Percentiles rank a stretch among this genome's conserved stretches.
These are phyloP conservation scores for Hypoxylon cercidicola DNA, from an alignment of 495 filamentous ascomycete species.

Conservation along the genomic window DNA sequence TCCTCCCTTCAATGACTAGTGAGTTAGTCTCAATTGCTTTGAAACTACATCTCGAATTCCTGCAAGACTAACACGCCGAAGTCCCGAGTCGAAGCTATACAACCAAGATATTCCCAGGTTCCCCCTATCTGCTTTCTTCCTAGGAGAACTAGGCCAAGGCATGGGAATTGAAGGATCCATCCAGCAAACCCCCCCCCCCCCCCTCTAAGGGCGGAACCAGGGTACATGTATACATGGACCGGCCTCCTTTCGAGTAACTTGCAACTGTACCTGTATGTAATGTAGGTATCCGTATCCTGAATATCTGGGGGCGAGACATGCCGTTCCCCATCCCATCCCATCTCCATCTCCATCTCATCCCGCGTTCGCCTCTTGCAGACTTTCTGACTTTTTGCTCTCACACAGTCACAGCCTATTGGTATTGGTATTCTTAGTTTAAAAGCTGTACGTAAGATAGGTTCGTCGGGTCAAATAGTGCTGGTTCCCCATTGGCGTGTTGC, in stretches of 20 bases:
- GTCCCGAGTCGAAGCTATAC: constrained; percentile 29
- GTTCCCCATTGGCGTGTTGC: constrained; percentile 25
- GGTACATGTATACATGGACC: constrained; percentile 20
- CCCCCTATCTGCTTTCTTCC: constrained; percentile 30
- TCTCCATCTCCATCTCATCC: too few species aligned
- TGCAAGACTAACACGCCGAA: constrained; percentile 24
- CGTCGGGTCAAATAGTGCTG: constrained; percentile 16
- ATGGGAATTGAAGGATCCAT: constrained; percentile 41
- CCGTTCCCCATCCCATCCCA: constrained; percentile 22
- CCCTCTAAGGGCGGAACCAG: constrained; percentile 38
- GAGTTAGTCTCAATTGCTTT: neutral
- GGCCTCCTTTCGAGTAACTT: constrained; percentile 19
- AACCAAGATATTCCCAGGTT: constrained; percentile 12
- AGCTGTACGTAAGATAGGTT: neutral
- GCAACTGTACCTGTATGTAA: constrained; percentile 23
- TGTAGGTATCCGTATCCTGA: constrained; percentile 4
- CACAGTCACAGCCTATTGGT: too few species aligned
- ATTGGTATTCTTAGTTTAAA: too few species aligned
- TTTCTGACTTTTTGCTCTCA: neutral
- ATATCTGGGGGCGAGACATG: constrained; percentile 25
- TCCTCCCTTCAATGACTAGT: constrained; percentile 1
- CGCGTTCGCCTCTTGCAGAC: constrained; percentile 18
- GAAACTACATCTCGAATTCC: too few species aligned
- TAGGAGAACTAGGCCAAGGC: constrained; percentile 34
- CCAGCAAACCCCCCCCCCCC: constrained; percentile 37